Evolutionary conservation across 371 early-diverging fungal genomes (phyloP), one percentile per base, ranked within the genome.

Genomic region (Apophysomyces elegans): DNA sequence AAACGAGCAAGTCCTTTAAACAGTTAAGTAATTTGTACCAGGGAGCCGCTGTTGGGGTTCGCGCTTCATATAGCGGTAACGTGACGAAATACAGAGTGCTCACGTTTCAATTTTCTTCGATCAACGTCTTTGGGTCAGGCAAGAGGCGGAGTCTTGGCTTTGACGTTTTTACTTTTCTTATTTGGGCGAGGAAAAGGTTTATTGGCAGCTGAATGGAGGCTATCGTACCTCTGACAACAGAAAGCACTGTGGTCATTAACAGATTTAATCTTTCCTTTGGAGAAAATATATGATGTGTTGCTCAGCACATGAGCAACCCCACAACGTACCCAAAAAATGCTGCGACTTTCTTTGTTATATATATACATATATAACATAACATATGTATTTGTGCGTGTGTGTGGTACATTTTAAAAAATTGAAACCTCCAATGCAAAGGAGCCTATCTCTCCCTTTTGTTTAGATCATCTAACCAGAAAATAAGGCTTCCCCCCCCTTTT

Each of bases 271-370:
- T 8, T 50, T 8, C 21, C 16, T 4, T 50, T 41, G 41, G 11
- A 41, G 54, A n/a, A 9, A 26, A n/a, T n/a, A 50, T n/a, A 50
- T 50, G 21, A 21, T 50, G 9, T 4, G 18, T 21, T 21, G 21
- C 21, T n/a, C 16, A 50, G 9, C 54, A 50, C 54, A 50, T 50
- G 54, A 50, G 21, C 54, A 21, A 18, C 54, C 54, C 54, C 54
- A 50, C 21, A 50, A 50, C 9, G 54, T 50, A 50, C 54, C 54
- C 54, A 50, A 50, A 50, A 50, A 50, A 50, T 50, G 21, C n/a
- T 14, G 18, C 18, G 16, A 50, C n/a, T n/a, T 21, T n/a, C 21
- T 50, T 21, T 21, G 9, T 50, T 50, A 1, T 16, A 18, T 21
- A 7, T 47, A 26, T 26, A 26, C 32, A 26, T 26, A 26, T 26